phyloP scores from a whole-genome alignment of 2,329 filamentous ascomycete genomes.

The Bisporella sp. region DNA sequence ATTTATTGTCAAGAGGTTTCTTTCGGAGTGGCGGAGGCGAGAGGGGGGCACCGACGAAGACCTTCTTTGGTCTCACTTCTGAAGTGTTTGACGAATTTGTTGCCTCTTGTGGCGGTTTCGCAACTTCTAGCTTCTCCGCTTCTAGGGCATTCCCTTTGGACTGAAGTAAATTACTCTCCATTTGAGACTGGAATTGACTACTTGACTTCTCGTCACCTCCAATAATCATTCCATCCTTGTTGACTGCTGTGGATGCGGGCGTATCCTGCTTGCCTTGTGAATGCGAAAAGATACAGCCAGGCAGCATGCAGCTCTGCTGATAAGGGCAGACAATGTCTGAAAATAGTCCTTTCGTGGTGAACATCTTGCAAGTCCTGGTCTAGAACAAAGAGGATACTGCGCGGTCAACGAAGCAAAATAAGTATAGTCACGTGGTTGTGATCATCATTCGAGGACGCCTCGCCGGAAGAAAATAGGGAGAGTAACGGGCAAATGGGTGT shows the following conservation, averaged over 20 bases:
- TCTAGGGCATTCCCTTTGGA: neutral
- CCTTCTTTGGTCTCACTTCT: slow-evolving; percentile 4
- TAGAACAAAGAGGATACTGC: no score
- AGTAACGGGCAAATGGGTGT: no score
- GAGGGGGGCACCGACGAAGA: slow-evolving; percentile 11
- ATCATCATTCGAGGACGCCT: no score
- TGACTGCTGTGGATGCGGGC: neutral
- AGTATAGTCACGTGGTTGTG: no score
- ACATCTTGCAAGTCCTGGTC: slow-evolving; percentile 16
- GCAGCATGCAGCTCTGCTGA: slow-evolving; percentile 23
- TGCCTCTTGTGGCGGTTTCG: neutral
- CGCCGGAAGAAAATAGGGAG: no score
- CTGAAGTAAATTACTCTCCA: no score
- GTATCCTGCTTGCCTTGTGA: neutral
- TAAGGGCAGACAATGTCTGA: slow-evolving; percentile 24
- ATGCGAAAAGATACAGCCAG: slow-evolving; percentile 27
- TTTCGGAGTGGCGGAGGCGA: slow-evolving; percentile 23
- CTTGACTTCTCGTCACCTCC: neutral
- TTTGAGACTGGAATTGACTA: no score
- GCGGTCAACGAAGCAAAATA: no score
- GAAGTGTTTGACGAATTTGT: no score
- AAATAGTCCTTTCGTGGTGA: slow-evolving; percentile 26
- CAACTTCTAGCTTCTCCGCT: neutral
- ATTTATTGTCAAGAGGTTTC: slow-evolving; percentile 9
- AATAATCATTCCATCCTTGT: neutral